Evolutionary conservation across 441 rosid species (phyloP).

Genomic region (Gossypium gossypioides): DNA sequence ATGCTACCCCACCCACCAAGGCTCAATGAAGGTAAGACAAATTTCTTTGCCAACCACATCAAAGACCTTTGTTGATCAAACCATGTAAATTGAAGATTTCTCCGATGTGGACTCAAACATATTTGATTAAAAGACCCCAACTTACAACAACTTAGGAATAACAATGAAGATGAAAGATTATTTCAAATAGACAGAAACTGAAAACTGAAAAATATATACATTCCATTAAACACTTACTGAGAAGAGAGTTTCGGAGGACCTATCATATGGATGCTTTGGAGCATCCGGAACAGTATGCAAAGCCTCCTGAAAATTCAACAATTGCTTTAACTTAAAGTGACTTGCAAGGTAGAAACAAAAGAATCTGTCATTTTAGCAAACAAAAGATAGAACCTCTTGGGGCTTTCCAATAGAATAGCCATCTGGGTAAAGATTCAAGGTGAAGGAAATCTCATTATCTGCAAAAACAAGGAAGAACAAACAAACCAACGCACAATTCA

Average conservation of each 20-base stretch:
- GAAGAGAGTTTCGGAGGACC: conserved; percentile 72
- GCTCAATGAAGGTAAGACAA: background rate
- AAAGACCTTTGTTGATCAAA: background rate
- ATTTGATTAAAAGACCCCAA: background rate
- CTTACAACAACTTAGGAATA: background rate
- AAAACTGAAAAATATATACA: conserved; percentile 5
- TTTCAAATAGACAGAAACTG: background rate
- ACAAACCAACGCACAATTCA: background rate
- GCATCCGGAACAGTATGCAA: conserved; percentile 42
- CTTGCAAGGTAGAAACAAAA: conserved; percentile 13
- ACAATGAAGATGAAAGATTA: background rate
- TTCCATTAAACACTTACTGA: conserved; percentile 34
- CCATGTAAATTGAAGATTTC: background rate
- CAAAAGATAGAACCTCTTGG: conserved; percentile 44
- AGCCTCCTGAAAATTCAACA: conserved; percentile 31
- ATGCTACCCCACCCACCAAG: background rate
- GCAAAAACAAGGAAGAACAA: conserved; percentile 21
- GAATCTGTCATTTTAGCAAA: background rate
- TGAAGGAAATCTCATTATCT: conserved; percentile 70
- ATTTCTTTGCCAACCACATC: background rate
- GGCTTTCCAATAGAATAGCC: conserved; percentile 75
- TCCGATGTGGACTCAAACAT: background rate
- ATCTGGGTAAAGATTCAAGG: conserved; percentile 61
- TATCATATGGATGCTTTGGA: conserved; percentile 73
- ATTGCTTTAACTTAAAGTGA: conserved; percentile 10